phyloP scores from a whole-genome alignment of 2,329 filamentous ascomycete genomes.

The Trichoderma asperellum region DNA sequence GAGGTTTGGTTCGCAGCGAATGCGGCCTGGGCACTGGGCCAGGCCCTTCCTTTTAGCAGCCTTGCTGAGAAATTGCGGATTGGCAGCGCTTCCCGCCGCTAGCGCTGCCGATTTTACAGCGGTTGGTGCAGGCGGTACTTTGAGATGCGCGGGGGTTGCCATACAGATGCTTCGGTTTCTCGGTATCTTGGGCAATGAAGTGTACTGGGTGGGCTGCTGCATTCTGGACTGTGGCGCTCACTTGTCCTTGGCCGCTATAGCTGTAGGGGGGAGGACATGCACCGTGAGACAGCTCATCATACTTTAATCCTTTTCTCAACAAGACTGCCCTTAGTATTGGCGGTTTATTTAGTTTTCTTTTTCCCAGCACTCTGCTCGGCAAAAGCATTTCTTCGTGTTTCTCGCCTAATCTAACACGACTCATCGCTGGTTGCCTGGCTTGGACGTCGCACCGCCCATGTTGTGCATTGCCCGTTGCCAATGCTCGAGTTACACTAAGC shows the following conservation, averaged over 20 bases:
- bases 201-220: no score
- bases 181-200: not conserved
- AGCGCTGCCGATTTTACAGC: not conserved
- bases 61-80: constrained; percentile 22
- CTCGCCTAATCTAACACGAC: constrained; percentile 15
- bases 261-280: not conserved
- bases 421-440: constrained; percentile 12
- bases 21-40: not conserved
- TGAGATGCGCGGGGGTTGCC: not conserved
- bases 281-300: constrained; percentile 14
- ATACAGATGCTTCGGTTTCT: not conserved
- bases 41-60: not conserved
- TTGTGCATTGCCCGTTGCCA: not conserved
- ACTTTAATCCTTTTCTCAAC: not conserved
- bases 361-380: not conserved
- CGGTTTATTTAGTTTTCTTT: not conserved
- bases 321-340: not conserved
- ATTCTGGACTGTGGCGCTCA: not conserved
- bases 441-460: not conserved
- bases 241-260: not conserved
- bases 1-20: constrained; percentile 8
- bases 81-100: constrained; percentile 10
- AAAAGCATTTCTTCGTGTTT: not conserved
- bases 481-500: not conserved
- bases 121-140: not conserved